A percentile compares a stretch with the other conserved stretches of the same genome.
Conservation (phyloP, 108 stramenopile species). For the Fragilariopsis cylindrus region DNA sequence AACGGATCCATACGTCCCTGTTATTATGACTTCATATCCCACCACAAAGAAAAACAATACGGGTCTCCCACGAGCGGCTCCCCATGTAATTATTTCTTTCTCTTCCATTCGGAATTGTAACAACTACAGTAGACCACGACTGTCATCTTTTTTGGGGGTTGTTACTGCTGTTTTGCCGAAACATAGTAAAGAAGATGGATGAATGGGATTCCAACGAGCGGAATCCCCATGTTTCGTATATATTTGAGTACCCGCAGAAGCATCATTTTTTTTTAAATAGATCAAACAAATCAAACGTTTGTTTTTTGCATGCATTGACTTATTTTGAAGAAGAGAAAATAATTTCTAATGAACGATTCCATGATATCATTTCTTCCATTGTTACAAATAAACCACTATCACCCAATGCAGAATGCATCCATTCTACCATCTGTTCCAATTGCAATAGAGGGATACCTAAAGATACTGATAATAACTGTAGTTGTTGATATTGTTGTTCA, state of each 20-base stretch:
- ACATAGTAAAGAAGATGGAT: too few relatives aligned
- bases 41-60: too few relatives aligned
- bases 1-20: too few relatives aligned
- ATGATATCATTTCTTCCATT: constrained; percentile 20
- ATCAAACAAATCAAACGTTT: background rate
- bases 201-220: too few relatives aligned
- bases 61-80: too few relatives aligned
- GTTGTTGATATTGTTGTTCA: background rate
- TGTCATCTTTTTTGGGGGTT: too few relatives aligned
- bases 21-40: too few relatives aligned
- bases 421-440: constrained; percentile 33
- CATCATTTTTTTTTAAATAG: background rate
- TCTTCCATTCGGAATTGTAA: too few relatives aligned
- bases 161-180: too few relatives aligned
- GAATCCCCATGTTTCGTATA: background rate
- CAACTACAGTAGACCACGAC: too few relatives aligned
- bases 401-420: constrained; percentile 41
- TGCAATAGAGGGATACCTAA: constrained; percentile 35
- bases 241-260: background rate
- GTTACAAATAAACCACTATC: constrained; percentile 30
- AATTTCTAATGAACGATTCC: constrained; percentile 28
- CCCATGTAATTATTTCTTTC: too few relatives aligned
- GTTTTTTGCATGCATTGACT: background rate
- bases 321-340: constrained; percentile 11
- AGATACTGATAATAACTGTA: constrained; percentile 14